phyloP scores from a whole-genome alignment of 2,329 filamentous ascomycete species.

The Waltergamsia citrina region DNA sequence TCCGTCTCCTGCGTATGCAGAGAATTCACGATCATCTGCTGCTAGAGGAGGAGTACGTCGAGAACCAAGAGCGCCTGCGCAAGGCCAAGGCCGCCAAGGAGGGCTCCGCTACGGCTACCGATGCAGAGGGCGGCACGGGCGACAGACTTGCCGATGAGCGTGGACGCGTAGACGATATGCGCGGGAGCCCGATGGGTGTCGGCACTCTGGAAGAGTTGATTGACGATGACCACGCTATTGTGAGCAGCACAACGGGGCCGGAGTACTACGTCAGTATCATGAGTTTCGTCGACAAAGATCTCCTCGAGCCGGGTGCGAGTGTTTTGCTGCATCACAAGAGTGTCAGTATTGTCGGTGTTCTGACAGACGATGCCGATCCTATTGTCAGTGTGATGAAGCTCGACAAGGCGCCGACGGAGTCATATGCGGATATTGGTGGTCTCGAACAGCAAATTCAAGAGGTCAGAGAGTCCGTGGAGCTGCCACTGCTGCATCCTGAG shows the following conservation, averaged over 20 bases:
- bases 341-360: conserved; percentile 91
- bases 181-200: conserved; percentile 96
- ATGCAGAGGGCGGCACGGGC: conserved; percentile 49
- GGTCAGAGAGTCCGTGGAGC: conserved; percentile 91
- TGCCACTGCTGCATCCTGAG: conserved; percentile 90
- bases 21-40: conserved; percentile 95
- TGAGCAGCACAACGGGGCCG: conserved; percentile 91
- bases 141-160: conserved; percentile 93
- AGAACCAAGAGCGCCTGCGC: conserved; percentile 93
- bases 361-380: conserved; percentile 93
- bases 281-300: conserved; percentile 99
- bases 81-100: conserved; percentile 81
- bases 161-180: conserved; percentile 93
- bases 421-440: conserved; percentile 97
- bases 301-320: conserved; percentile 90
- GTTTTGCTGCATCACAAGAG: conserved; percentile 96
- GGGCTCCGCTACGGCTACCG: conserved; percentile 53
- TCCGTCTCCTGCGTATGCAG: conserved; percentile 95
- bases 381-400: conserved; percentile 98
- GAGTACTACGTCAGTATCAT: conserved; percentile 99
- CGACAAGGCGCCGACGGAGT: conserved; percentile 96
- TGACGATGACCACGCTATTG: conserved; percentile 97
- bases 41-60: conserved; percentile 96
- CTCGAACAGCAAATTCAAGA: conserved; percentile 94
- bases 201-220: conserved; percentile 98